These are phyloP conservation scores for Phytopythium chamaehyphon DNA, from an alignment of 352 stramenopile genomes.

Conservation along the genomic window DNA sequence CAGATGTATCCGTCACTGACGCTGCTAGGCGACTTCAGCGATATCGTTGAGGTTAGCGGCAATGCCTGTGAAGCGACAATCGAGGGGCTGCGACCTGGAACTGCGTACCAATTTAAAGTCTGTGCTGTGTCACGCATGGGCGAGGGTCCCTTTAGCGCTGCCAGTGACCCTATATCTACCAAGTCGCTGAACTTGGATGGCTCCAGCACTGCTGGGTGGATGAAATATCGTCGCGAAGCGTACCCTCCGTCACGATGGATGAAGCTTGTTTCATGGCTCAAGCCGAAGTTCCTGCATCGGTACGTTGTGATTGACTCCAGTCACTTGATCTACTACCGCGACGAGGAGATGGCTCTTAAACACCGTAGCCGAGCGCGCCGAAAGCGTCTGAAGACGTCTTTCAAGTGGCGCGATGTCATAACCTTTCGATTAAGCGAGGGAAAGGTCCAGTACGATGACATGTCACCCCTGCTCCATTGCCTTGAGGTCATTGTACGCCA, in stretches of 20 bases:
- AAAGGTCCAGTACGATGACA: conserved; percentile 81
- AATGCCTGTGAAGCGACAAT: conserved; percentile 52
- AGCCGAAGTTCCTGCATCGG: conserved; percentile 74
- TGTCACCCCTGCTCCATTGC: conserved; percentile 78
- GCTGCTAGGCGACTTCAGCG: conserved; percentile 74
- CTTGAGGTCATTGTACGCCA: conserved; percentile 68
- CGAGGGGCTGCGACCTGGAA: conserved; percentile 71
- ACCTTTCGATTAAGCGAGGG: conserved; percentile 52
- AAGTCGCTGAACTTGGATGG: conserved; percentile 73
- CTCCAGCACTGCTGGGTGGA: conserved; percentile 75
- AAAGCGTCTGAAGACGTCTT: conserved; percentile 76
- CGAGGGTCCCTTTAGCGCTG: conserved; percentile 74
- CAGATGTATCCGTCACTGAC: conserved; percentile 81
- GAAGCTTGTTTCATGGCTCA: conserved; percentile 57
- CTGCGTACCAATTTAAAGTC: conserved; percentile 85
- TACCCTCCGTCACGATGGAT: conserved; percentile 42
- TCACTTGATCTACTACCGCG: conserved; percentile 76
- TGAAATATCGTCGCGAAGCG: conserved; percentile 78
- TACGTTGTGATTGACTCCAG: conserved; percentile 76
- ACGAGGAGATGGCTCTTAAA: conserved; percentile 75
- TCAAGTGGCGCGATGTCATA: conserved; percentile 66
- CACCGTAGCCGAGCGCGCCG: conserved; percentile 71
- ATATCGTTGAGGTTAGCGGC: conserved; percentile 73
- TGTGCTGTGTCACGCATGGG: conserved; percentile 82
- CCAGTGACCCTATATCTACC: conserved; percentile 66